phyloP scores from a whole-genome alignment of 2,329 filamentous ascomycete genomes.

The Ophiocordyceps camponoti-rufipedis region DNA sequence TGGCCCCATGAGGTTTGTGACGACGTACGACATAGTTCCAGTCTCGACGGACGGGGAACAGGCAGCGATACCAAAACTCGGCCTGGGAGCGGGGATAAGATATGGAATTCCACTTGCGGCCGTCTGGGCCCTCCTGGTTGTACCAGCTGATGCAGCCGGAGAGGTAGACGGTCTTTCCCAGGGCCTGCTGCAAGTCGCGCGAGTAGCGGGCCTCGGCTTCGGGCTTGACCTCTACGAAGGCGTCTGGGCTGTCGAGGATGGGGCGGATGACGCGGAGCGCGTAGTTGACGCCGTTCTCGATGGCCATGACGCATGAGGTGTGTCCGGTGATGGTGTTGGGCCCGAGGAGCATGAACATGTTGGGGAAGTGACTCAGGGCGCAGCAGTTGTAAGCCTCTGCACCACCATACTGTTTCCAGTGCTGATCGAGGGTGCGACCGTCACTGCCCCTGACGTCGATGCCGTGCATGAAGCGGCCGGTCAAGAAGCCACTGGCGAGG shows the following conservation, averaged over 20 bases:
- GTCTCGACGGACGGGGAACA: constrained; percentile 16
- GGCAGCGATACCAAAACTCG: constrained; percentile 16
- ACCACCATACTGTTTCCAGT: constrained; percentile 41
- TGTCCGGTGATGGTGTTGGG: constrained; percentile 1
- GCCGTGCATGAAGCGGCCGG: constrained; percentile 32
- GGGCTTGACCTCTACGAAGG: constrained; percentile 13
- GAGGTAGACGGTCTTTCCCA: constrained; percentile 16
- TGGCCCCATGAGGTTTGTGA: background rate
- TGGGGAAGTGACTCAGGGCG: constrained; percentile 41
- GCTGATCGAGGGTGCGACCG: constrained; percentile 29
- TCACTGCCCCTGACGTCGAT: constrained; percentile 31
- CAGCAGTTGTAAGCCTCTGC: constrained; percentile 42
- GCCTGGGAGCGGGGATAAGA: constrained; percentile 18
- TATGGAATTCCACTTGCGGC: constrained; percentile 14
- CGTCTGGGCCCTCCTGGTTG: constrained; percentile 6
- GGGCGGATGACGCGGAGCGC: constrained; percentile 38
- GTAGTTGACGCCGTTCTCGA: constrained; percentile 17
- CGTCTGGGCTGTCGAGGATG: constrained; percentile 14
- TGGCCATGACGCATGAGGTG: background rate
- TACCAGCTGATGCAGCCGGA: constrained; percentile 21
- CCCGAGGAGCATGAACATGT: constrained; percentile 44
- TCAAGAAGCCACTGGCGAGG: constrained; percentile 42
- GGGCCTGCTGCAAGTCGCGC: constrained; percentile 11
- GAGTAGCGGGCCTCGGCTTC: constrained; percentile 17
- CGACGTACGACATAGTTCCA: constrained; percentile 12